A percentile compares a stretch with the other conserved stretches of the same genome.
Conservation (phyloP, 1,284 basidiomycete genomes). For the Hypsizygus ulmarius region DNA sequence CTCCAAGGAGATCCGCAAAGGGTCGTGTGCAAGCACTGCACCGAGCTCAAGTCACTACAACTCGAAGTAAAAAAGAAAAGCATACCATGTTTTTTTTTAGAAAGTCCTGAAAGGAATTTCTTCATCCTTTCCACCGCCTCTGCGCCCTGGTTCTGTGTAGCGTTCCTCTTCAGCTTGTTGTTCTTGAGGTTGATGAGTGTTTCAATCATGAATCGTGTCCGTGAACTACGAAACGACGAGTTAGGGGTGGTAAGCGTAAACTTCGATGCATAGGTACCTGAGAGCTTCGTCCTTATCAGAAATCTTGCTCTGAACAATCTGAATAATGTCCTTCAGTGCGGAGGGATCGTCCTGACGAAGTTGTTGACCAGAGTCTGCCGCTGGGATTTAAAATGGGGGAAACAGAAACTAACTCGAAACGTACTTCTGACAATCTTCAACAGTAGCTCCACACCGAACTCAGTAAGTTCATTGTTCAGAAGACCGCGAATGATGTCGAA, state of each 20-base stretch:
- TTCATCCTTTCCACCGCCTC: slow-evolving; percentile 83
- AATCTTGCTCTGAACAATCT: slow-evolving; percentile 77
- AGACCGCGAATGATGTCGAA: slow-evolving; percentile 89
- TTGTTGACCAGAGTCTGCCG: slow-evolving; percentile 78
- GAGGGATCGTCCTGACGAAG: slow-evolving; percentile 86
- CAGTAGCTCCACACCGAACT: slow-evolving; percentile 84
- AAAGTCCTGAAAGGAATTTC: slow-evolving; percentile 74
- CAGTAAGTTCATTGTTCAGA: slow-evolving; percentile 64
- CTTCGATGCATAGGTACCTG: slow-evolving; percentile 44
- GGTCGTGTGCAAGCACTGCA: slow-evolving; percentile 77
- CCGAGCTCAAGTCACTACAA: neutral
- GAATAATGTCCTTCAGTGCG: slow-evolving; percentile 81
- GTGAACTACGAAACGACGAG: slow-evolving; percentile 50
- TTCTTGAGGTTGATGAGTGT: slow-evolving; percentile 88
- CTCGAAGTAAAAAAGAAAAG: neutral
- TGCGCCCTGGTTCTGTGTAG: slow-evolving; percentile 58
- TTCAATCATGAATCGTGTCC: slow-evolving; percentile 91
- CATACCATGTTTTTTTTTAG: slow-evolving; percentile 74
- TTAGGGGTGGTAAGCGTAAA: neutral
- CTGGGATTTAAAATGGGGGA: neutral
- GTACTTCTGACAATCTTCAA: slow-evolving; percentile 84
- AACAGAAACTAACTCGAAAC: slow-evolving; percentile 27
- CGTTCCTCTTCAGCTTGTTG: slow-evolving; percentile 75
- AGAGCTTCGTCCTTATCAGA: slow-evolving; percentile 52
- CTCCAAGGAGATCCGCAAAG: slow-evolving; percentile 78